Conservation (phyloP, 805 yeast species). For the Pichia exigua region DNA sequence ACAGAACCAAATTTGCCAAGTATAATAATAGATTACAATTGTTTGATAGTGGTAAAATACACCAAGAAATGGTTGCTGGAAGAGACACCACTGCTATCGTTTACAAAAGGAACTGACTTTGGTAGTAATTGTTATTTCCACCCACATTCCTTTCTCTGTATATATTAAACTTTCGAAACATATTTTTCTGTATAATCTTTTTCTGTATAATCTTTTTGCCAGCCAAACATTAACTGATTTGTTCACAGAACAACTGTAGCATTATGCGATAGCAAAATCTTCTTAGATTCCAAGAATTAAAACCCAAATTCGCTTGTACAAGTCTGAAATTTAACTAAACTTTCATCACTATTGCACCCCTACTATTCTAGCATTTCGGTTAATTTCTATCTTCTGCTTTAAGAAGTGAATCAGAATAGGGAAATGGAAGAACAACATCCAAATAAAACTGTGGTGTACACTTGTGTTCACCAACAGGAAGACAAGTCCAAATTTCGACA, state of each 20-base stretch:
- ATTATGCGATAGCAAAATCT: background rate
- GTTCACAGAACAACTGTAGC: background rate
- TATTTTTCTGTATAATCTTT: background rate
- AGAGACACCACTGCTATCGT: slow-evolving; percentile 53
- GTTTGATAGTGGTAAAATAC: slow-evolving; percentile 25
- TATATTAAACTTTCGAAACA: background rate
- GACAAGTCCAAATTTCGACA: background rate
- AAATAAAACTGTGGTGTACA: slow-evolving; percentile 1
- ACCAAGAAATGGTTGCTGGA: slow-evolving; percentile 60
- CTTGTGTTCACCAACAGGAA: slow-evolving; percentile 3
- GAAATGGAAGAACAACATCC: background rate
- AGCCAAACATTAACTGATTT: background rate
- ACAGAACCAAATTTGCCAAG: slow-evolving; percentile 17
- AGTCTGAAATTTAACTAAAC: background rate
- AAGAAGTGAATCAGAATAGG: background rate
- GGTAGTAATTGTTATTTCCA: background rate
- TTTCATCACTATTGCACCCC: background rate
- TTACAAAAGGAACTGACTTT: slow-evolving; percentile 32
- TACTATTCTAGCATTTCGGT: background rate
- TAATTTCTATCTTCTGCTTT: background rate
- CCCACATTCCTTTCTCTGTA: background rate
- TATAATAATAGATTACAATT: slow-evolving; percentile 42
- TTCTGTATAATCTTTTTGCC: background rate
- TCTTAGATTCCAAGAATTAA: background rate
- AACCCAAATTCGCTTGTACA: background rate